These are phyloP conservation scores for Diaporthe helianthi DNA, from an alignment of 2,329 filamentous ascomycete genomes.

Conservation along the genomic window DNA sequence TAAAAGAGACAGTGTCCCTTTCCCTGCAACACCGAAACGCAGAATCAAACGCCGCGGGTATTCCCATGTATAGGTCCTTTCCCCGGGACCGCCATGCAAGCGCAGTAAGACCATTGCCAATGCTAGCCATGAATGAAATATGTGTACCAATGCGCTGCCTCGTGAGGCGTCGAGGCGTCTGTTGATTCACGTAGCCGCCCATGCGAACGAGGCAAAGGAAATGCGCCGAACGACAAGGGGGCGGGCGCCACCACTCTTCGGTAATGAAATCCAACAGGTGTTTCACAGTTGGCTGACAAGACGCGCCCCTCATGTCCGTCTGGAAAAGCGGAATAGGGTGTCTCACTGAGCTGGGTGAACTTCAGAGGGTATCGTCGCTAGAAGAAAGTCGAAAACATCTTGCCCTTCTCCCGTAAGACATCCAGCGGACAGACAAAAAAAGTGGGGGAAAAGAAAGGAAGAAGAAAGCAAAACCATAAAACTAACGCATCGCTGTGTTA, in stretches of 20 bases:
- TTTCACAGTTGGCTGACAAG: neutral
- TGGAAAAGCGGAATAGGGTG: neutral
- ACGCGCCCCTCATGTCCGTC: neutral
- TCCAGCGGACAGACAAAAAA: neutral
- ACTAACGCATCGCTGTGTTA: conserved; percentile 15
- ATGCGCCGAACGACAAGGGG: neutral
- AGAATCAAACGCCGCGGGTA: conserved; percentile 22
- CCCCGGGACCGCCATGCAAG: conserved; percentile 20
- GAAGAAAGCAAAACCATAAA: conserved; percentile 1
- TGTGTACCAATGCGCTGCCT: neutral
- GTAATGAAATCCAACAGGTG: neutral
- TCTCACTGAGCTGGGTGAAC: neutral
- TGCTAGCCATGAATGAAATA: neutral
- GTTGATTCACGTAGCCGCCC: neutral
- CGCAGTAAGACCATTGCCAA: neutral
- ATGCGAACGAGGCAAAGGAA: neutral
- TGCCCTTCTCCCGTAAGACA: neutral
- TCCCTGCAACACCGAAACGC: conserved; percentile 9
- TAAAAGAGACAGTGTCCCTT: neutral
- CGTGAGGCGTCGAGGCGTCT: neutral
- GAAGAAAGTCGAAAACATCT: conserved; percentile 6
- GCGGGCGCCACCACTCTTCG: neutral
- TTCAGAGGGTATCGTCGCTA: conserved; percentile 28
- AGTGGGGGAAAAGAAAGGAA: neutral
- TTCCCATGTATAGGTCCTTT: conserved; percentile 23